Percentiles rank a stretch among this genome's conserved stretches.
Conservation (phyloP, 2,329 filamentous ascomycete genomes). For the Aspergillus udagawae region DNA sequence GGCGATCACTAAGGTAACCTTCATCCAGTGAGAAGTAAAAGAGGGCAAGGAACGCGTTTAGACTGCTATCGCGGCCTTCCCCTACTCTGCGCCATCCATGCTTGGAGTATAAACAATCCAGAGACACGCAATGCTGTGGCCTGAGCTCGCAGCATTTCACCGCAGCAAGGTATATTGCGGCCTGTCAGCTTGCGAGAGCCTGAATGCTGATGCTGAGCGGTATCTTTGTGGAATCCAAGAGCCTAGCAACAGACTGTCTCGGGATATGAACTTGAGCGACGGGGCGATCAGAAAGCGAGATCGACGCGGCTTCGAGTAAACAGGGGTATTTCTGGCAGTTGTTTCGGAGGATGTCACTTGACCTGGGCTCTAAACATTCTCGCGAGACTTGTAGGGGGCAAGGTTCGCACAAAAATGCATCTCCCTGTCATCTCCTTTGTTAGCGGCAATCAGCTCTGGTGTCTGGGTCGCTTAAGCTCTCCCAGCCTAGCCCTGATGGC, state of each 20-base stretch:
- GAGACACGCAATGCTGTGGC: neutral
- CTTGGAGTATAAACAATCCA: neutral
- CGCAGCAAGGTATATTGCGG: neutral
- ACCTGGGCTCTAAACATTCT: neutral
- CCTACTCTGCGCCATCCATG: neutral
- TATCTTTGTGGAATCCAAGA: neutral
- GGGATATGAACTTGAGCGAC: neutral
- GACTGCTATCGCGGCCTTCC: neutral
- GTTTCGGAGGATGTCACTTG: neutral
- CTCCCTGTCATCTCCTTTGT: neutral
- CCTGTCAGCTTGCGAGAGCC: neutral
- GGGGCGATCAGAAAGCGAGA: neutral
- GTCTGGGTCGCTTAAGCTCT: neutral
- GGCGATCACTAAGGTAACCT: neutral
- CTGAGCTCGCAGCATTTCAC: neutral
- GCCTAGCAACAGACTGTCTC: neutral
- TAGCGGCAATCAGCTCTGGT: neutral
- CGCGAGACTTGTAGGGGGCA: neutral
- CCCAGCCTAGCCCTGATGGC: neutral
- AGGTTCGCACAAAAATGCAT: neutral
- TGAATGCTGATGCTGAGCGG: neutral
- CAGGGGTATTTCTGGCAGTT: neutral
- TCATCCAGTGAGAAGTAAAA: neutral
- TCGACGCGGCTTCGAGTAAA: neutral
- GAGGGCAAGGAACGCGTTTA: neutral